Conservation (phyloP, 2,329 filamentous ascomycete species). For the Macrophomina tecta region DNA sequence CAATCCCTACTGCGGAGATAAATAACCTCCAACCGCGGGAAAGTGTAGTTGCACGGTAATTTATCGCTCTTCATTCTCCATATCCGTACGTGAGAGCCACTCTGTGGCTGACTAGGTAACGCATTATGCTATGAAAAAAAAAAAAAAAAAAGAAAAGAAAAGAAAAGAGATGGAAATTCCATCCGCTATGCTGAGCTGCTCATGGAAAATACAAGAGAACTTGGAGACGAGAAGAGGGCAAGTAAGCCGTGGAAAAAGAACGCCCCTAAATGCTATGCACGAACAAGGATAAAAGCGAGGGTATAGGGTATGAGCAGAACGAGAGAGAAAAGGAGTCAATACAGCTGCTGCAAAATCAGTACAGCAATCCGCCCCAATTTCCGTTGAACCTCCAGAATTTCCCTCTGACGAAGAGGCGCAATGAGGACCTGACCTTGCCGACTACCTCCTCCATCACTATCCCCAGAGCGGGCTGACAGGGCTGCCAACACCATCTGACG, state of each 20-base stretch:
- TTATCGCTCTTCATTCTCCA: no score
- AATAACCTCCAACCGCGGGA: no score
- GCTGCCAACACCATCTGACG: background rate
- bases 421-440: no score
- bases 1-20: no score
- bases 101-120: background rate
- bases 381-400: no score
- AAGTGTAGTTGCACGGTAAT: no score
- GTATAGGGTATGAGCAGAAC: background rate
- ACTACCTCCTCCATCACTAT: background rate
- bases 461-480: background rate
- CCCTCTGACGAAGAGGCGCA: no score
- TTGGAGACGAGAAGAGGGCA: background rate
- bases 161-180: background rate
- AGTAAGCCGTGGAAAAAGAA: background rate
- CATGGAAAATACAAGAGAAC: background rate
- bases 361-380: no score
- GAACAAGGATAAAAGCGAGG: background rate
- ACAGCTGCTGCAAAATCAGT: background rate
- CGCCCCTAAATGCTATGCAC: background rate
- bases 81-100: no score
- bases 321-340: background rate
- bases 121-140: background rate
- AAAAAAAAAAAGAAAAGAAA: background rate
- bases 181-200: slow-evolving; percentile 6